Evolutionary conservation across 768 basidiomycete species (phyloP).

Genomic region (Podaxis sp.): DNA sequence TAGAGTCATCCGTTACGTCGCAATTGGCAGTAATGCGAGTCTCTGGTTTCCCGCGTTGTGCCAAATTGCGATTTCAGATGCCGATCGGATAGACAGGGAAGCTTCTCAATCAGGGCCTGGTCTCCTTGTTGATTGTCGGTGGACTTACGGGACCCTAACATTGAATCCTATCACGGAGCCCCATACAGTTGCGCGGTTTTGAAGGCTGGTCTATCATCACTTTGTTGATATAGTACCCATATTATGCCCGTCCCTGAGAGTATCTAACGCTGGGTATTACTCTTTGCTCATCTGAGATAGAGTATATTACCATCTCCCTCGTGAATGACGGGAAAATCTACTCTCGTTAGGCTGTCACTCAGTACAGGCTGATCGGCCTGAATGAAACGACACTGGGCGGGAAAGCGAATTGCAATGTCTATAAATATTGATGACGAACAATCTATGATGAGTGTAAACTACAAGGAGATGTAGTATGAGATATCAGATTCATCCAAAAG

Average conservation of each 20-base stretch:
- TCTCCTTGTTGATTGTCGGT: background rate
- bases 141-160: conserved; percentile 1
- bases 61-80: background rate
- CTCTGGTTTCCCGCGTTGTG: background rate
- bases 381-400: background rate
- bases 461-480: background rate
- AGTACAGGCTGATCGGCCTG: background rate
- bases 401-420: background rate
- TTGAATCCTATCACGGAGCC: conserved; percentile 15
- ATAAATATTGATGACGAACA: background rate
- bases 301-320: background rate
- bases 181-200: background rate
- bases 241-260: background rate
- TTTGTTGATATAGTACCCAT: background rate
- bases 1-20: background rate
- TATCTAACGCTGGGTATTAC: background rate
- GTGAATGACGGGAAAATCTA: background rate
- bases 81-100: background rate
- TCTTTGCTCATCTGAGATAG: background rate
- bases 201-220: background rate
- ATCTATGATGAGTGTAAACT: background rate
- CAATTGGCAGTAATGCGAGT: background rate
- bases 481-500: background rate
- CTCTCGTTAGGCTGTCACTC: background rate
- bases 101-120: background rate